These are phyloP conservation scores for Immersiporthe knoxdaviesiana DNA, from an alignment of 2,329 filamentous ascomycete genomes.

Conservation along the genomic window DNA sequence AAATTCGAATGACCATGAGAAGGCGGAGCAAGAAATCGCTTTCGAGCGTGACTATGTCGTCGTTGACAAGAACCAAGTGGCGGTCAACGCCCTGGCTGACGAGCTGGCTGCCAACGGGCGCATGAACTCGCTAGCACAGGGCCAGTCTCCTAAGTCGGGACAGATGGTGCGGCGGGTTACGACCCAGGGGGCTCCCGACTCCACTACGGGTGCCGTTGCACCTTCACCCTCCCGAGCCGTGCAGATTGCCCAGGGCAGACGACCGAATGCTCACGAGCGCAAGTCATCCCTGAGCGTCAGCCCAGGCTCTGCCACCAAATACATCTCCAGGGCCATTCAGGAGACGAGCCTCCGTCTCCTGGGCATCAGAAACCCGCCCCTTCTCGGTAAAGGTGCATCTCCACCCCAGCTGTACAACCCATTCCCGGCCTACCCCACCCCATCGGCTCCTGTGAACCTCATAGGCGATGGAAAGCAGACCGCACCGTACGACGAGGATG, in stretches of 20 bases:
- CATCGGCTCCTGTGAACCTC: slow-evolving; percentile 62
- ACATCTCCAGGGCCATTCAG: slow-evolving; percentile 92
- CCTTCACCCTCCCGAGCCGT: slow-evolving; percentile 71
- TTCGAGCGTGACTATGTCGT: slow-evolving; percentile 95
- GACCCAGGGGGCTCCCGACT: slow-evolving; percentile 72
- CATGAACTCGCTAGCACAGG: slow-evolving; percentile 53
- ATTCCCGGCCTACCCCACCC: slow-evolving; percentile 82
- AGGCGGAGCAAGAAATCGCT: slow-evolving; percentile 81
- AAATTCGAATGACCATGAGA: slow-evolving; percentile 60
- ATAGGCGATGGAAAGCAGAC: slow-evolving; percentile 68
- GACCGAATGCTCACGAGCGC: slow-evolving; percentile 68
- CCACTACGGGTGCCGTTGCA: slow-evolving; percentile 70
- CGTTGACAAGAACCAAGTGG: slow-evolving; percentile 91
- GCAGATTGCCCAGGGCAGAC: slow-evolving; percentile 71
- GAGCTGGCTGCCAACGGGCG: slow-evolving; percentile 85
- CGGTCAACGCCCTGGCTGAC: slow-evolving; percentile 96
- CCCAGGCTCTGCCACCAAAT: slow-evolving; percentile 76
- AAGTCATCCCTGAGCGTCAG: slow-evolving; percentile 76
- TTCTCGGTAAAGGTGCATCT: slow-evolving; percentile 66
- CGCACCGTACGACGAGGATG: slow-evolving; percentile 75
- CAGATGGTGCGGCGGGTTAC: slow-evolving; percentile 76
- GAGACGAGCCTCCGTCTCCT: slow-evolving; percentile 81
- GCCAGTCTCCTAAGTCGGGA: slow-evolving; percentile 58
- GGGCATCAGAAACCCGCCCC: slow-evolving; percentile 70
- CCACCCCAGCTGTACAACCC: slow-evolving; percentile 77